A percentile compares a stretch with the other conserved stretches of the same genome.
phyloP scores from a whole-genome alignment of 805 yeast genomes.

The Candida silvicultrix region DNA sequence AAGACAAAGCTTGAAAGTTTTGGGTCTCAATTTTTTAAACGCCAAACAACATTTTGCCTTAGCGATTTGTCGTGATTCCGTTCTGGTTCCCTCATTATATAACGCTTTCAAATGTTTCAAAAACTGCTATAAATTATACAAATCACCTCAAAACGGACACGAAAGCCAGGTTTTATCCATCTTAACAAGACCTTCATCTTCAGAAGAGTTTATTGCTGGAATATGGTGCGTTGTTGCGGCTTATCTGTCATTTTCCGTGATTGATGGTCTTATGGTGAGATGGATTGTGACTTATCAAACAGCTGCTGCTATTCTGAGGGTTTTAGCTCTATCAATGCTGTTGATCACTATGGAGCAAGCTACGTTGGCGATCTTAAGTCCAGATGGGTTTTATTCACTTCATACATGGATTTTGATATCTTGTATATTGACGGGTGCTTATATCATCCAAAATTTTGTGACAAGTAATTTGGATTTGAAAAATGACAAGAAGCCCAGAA shows the following conservation, averaged over 20 bases:
- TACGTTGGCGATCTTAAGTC: conserved; percentile 60
- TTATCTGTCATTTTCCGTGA: conserved; percentile 72
- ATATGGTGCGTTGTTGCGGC: conserved; percentile 93
- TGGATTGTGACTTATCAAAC: conserved; percentile 92
- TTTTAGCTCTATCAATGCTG: conserved; percentile 75
- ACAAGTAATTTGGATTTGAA: conserved; percentile 61
- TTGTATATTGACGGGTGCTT: conserved; percentile 72
- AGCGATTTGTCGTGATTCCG: conserved; percentile 74
- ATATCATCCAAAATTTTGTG: conserved; percentile 81
- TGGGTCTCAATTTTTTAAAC: conserved; percentile 66
- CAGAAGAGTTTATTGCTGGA: conserved; percentile 77
- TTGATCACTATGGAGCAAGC: conserved; percentile 66
- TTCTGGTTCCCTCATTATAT: conserved; percentile 59
- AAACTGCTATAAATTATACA: conserved; percentile 10
- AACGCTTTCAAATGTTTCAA: conserved; percentile 42
- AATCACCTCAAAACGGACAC: conserved; percentile 6
- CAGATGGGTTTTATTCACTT: conserved; percentile 63
- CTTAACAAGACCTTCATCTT: conserved; percentile 56
- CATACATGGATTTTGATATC: conserved; percentile 93
- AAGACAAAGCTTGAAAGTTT: conserved; percentile 35
- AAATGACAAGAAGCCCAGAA: conserved; percentile 35
- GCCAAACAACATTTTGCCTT: conserved; percentile 72
- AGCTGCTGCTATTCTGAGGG: conserved; percentile 81
- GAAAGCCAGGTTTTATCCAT: conserved; percentile 1
- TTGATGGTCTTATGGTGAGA: conserved; percentile 86